Conservation (phyloP, 345 rosid species). For the Eucalyptus tenuipes region DNA sequence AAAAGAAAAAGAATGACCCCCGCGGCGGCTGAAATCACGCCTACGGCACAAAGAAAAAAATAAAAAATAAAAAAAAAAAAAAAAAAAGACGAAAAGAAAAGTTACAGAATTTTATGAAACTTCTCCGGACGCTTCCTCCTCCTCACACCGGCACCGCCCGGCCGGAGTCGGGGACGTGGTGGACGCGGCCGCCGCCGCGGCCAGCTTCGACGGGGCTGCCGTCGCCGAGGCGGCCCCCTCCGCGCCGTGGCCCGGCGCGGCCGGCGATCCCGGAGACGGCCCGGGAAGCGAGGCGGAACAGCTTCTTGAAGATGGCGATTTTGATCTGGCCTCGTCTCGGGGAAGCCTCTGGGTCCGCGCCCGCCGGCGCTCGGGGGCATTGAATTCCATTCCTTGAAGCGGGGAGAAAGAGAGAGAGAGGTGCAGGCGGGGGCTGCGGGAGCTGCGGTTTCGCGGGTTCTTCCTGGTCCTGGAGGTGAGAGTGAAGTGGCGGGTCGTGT, state of each 20-base stretch:
- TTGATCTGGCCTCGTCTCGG: neutral
- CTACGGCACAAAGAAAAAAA: neutral
- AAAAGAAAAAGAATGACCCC: neutral
- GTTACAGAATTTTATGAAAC: neutral
- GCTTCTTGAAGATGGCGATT: neutral
- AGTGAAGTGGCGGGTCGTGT: neutral
- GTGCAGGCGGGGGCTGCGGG: neutral
- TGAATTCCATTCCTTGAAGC: neutral
- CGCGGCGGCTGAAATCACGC: no score
- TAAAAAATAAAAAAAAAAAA: accelerated
- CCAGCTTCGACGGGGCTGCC: neutral
- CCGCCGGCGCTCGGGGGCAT: neutral
- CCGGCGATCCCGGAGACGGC: neutral
- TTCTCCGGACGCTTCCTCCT: neutral
- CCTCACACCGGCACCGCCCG: neutral
- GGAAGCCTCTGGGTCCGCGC: neutral
- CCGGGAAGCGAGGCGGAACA: neutral
- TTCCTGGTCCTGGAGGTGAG: neutral
- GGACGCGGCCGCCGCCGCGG: neutral
- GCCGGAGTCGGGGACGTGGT: neutral
- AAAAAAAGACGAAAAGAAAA: neutral
- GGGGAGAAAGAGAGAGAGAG: neutral
- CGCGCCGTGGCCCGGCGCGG: neutral
- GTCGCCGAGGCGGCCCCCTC: neutral
- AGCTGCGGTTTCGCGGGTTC: neutral